Base-by-base conservation (phyloP, 495 filamentous ascomycete species). In the Hapsidospora chrysogenum region DNA sequence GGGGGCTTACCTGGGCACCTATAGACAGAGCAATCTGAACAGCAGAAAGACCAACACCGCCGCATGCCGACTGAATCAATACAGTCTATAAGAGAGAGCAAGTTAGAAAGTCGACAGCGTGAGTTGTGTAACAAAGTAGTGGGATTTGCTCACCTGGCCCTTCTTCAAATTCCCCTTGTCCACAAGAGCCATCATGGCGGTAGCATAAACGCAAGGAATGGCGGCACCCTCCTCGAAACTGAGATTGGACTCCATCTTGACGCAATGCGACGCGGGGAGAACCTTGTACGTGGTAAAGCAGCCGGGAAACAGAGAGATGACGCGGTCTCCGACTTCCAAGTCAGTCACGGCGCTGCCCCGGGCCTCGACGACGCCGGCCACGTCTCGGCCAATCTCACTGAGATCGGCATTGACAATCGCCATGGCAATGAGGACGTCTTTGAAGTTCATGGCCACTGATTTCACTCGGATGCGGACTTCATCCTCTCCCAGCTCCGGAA, bases 21-120 rank as follows among this genome's bases (percentile, higher is more conserved):
- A 63, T 40, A 2, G 53, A 41, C 30, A 70, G 56, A 1, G 62
- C 60, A 1, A 80, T 40, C 31, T 63, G 55, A 16, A 78, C 61
- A 0, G 71, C 63, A 8, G 70, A 68, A 35, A 74, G 64, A 8
- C 74, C 75, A 0, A 75, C 58, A 17, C 62, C 66, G 15, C 69
- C 67, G 1, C 68, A 56, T 2, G 63, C 75, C 1, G 57, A 54
- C 34, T 77, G 70, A 15, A 78, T 70, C 11, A 78, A 52, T 0
- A 77, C 59, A 0, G 44, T 57, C n/a, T n/a, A n/a, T n/a, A n/a
- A n/a, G n/a, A n/a, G n/a, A n/a, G n/a, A n/a, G n/a, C n/a, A n/a
- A n/a, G n/a, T n/a, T n/a, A n/a, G n/a, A n/a, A n/a, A n/a, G n/a
- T n/a, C n/a, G n/a, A n/a, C n/a, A n/a, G n/a, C n/a, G n/a, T n/a